A percentile compares a stretch with the other conserved stretches of the same genome.
Evolutionary conservation across 441 rosid species (phyloP).

Genomic region (Raphanus hybrid): DNA sequence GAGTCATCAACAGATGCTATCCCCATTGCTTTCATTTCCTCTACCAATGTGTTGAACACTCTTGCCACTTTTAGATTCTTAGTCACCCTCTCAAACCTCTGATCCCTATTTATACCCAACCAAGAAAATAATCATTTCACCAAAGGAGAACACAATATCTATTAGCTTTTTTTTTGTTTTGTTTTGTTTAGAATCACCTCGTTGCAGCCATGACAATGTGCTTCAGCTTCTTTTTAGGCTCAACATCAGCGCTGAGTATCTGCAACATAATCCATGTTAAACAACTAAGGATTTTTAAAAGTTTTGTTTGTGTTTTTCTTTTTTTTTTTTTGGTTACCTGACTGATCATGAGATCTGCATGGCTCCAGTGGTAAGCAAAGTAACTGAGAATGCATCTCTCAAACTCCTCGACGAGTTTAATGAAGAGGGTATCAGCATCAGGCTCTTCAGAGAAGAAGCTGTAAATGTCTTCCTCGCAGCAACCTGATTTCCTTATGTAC

Average conservation of each 20-base stretch:
- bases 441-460: slow-evolving; percentile 74
- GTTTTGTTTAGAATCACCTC: slow-evolving; percentile 46
- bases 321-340: slow-evolving; percentile 51
- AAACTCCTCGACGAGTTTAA: slow-evolving; percentile 93
- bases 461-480: slow-evolving; percentile 84
- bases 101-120: slow-evolving; percentile 62
- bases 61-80: slow-evolving; percentile 91
- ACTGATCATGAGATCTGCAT: slow-evolving; percentile 82
- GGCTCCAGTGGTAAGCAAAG: slow-evolving; percentile 95
- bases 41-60: slow-evolving; percentile 85
- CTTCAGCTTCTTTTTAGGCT: slow-evolving; percentile 86
- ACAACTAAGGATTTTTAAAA: slow-evolving; percentile 1
- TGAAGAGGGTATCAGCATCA: slow-evolving; percentile 84
- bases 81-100: slow-evolving; percentile 83
- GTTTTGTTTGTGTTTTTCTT: background rate
- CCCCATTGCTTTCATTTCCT: slow-evolving; percentile 97
- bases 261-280: slow-evolving; percentile 34
- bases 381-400: slow-evolving; percentile 97
- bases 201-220: slow-evolving; percentile 96
- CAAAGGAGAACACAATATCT: background rate
- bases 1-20: slow-evolving; percentile 74
- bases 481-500: slow-evolving; percentile 73
- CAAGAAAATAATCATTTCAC: slow-evolving; percentile 25
- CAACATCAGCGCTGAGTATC: slow-evolving; percentile 85
- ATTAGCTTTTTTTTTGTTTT: background rate